Evolutionary conservation across 371 early-diverging fungal species (phyloP).

Genomic region (Nematocida homosporus): DNA sequence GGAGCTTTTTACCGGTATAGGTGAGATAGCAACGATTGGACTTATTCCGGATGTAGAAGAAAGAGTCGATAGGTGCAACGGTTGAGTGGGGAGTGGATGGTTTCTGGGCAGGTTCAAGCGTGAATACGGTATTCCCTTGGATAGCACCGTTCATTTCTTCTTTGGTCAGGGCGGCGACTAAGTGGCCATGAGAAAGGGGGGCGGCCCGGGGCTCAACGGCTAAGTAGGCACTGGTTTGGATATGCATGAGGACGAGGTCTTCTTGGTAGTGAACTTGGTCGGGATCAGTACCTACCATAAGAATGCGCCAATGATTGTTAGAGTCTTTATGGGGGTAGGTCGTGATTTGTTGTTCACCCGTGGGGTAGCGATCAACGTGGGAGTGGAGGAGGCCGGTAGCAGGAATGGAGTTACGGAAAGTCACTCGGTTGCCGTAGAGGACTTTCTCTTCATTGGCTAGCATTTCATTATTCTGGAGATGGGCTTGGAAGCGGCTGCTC

Average conservation of each 20-base stretch:
- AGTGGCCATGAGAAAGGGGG: constrained; percentile 70
- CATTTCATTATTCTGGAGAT: constrained; percentile 77
- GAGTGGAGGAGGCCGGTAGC: constrained; percentile 93
- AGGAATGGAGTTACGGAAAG: constrained; percentile 77
- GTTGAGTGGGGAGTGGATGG: no score
- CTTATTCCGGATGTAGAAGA: constrained; percentile 77
- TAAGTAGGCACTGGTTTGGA: constrained; percentile 70
- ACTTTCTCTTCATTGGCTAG: constrained; percentile 78
- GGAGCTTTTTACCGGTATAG: constrained; percentile 75
- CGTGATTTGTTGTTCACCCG: constrained; percentile 92
- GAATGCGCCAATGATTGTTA: constrained; percentile 83
- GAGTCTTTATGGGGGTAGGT: constrained; percentile 88
- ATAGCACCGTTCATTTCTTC: constrained; percentile 61
- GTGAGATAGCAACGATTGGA: constrained; percentile 77
- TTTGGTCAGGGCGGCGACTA: constrained; percentile 57
- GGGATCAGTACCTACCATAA: constrained; percentile 59
- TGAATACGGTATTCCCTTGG: constrained; percentile 55
- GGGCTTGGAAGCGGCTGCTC: constrained; percentile 91
- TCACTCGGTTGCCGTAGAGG: constrained; percentile 82
- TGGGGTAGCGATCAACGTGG: constrained; percentile 85
- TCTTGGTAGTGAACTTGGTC: constrained; percentile 55
- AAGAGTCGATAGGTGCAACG: constrained; percentile 75
- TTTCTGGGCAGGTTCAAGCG: constrained; percentile 55
- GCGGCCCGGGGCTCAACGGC: constrained; percentile 78
- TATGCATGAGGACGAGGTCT: constrained; percentile 64